Evolutionary conservation across 2,329 filamentous ascomycete species (phyloP), one percentile per base, ranked within the genome.

Genomic region (Pleoardoris graminearum): DNA sequence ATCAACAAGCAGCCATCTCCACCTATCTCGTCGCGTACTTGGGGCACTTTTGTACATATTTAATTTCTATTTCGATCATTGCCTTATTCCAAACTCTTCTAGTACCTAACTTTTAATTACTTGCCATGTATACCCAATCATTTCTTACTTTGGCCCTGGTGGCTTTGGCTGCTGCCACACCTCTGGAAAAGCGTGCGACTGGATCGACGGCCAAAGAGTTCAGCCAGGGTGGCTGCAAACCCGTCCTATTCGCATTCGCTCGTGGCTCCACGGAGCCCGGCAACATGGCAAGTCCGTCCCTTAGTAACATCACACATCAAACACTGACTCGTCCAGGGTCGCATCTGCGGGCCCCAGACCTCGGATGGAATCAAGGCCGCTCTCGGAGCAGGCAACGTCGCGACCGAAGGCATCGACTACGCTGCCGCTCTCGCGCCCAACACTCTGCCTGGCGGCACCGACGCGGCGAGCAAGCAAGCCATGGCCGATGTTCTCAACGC

Each of bases 251-350:
- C 44, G 76, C 80, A 41, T 81, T 77, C 55, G 77, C 79, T 8
- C 75, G 79, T 39, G 79, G 77, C 21, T 79, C 78, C 11, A 76
- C 74, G 12, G 79, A 81, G 57, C 59, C 67, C 6, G 79, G 79
- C n/a, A 79, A 80, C 63, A 75, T 81, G 62, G 77, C 78, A 67
- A 27, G 16, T 4, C 5, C 22, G 12, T 7, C 44, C 5, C 68
- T 70, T 7, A 64, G 66, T 14, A 63, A 69, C 16, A 44, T 69
- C 44, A 35, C 11, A 25, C 30, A 11, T 50, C 35, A 8, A 12
- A 16, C 25, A 21, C 50, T 29, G 19, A 19, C 55, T 63, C 19
- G 65, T 39, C 62, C 48, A 77, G 75, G 75, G 76, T 57, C 60
- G 62, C 25, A 35, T 63, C 14, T 63, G 67, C n/a, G 69, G 69